These are phyloP conservation scores for Apiospora malaysiana DNA, from an alignment of 2,329 filamentous ascomycete species.

Conservation along the genomic window DNA sequence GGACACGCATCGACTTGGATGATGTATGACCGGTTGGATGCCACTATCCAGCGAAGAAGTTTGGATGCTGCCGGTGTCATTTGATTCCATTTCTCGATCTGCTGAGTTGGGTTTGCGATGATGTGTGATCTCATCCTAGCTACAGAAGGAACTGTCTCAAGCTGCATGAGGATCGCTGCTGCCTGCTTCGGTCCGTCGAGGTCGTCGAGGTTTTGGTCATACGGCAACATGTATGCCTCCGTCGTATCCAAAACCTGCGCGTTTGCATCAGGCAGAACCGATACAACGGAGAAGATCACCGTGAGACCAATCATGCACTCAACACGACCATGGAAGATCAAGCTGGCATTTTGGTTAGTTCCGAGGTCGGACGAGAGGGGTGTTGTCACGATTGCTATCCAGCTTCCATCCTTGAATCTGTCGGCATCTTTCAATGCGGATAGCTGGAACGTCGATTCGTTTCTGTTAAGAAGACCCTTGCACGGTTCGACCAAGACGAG, in stretches of 20 bases:
- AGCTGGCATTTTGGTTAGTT: not conserved
- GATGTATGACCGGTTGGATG: slow-evolving; percentile 88
- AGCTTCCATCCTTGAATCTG: slow-evolving; percentile 30
- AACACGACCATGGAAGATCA: slow-evolving; percentile 35
- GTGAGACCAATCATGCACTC: not conserved
- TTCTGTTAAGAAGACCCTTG: slow-evolving; percentile 27
- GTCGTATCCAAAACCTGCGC: not conserved
- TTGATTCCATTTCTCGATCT: slow-evolving; percentile 53
- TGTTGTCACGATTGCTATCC: slow-evolving; percentile 33
- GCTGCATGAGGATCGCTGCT: slow-evolving; percentile 54
- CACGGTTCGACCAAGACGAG: slow-evolving; percentile 32
- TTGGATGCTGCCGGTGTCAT: slow-evolving; percentile 71
- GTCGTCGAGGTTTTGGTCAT: slow-evolving; percentile 63
- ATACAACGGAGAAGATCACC: slow-evolving; percentile 30
- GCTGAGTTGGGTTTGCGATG: slow-evolving; percentile 42
- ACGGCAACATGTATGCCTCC: slow-evolving; percentile 44
- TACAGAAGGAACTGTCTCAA: slow-evolving; percentile 68
- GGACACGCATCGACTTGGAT: slow-evolving; percentile 67
- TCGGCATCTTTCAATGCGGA: not conserved
- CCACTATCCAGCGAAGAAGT: slow-evolving; percentile 84
- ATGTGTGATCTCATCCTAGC: slow-evolving; percentile 60
- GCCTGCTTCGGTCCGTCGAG: slow-evolving; percentile 53
- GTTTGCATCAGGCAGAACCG: not conserved
- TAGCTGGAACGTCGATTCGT: slow-evolving; percentile 24
- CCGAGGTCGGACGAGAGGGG: too few species aligned